Conservation (phyloP, 2,329 filamentous ascomycete genomes). For the Septoria linicola region DNA sequence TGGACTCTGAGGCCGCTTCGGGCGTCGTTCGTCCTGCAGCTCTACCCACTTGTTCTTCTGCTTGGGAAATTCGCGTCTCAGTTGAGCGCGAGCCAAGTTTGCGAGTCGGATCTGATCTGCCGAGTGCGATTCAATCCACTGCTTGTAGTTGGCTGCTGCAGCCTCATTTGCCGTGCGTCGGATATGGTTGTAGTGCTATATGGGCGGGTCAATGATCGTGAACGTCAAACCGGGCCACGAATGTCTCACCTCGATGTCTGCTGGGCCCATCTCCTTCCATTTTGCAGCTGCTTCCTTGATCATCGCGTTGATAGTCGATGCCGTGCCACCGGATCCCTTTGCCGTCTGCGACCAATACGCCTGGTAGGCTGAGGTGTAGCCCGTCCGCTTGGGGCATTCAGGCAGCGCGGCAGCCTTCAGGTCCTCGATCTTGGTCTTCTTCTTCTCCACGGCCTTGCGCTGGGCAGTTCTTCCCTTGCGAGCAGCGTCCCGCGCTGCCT, state of each 20-base stretch:
- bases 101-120: conserved; percentile 58
- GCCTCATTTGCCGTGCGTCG: conserved; percentile 49
- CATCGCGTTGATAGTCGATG: conserved; percentile 34
- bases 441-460: conserved; percentile 15
- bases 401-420: conserved; percentile 42
- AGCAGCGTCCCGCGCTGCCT: conserved; percentile 14
- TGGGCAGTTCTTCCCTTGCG: conserved; percentile 14
- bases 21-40: conserved; percentile 57
- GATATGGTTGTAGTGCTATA: conserved; percentile 55
- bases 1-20: conserved; percentile 45
- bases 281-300: conserved; percentile 42
- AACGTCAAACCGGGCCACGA: neutral
- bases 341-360: conserved; percentile 35
- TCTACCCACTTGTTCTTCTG: conserved; percentile 21
- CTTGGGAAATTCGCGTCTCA: conserved; percentile 31
- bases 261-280: conserved; percentile 47
- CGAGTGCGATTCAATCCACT: conserved; percentile 57
- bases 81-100: conserved; percentile 54
- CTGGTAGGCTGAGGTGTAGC: conserved; percentile 27
- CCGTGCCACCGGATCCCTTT: neutral
- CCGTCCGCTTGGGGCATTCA: conserved; percentile 32
- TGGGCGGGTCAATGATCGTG: conserved; percentile 3
- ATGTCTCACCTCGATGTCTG: conserved; percentile 47
- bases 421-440: conserved; percentile 35
- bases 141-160: conserved; percentile 47